Percentiles rank a stretch among this genome's conserved stretches.
Evolutionary conservation across 129 eudicot species (phyloP).

Genomic region (Centaurea solstitialis): DNA sequence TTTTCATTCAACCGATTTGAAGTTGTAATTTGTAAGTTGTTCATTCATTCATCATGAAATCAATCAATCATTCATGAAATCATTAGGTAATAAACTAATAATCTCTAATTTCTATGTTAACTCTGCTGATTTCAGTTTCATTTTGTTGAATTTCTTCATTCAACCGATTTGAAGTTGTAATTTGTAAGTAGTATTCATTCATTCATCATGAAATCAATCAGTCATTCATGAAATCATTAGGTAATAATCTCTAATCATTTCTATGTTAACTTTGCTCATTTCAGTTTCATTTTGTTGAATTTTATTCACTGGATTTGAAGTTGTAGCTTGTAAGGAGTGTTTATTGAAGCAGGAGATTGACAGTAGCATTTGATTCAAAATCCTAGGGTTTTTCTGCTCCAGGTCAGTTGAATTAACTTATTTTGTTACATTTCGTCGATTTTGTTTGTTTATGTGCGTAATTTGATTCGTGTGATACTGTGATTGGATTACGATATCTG

Average conservation of each 20-base stretch:
- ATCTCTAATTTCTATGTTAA: background rate
- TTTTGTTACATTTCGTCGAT: background rate
- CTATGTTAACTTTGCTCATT: background rate
- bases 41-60: constrained; percentile 14
- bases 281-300: background rate
- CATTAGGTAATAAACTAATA: background rate
- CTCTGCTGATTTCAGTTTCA: too few species aligned
- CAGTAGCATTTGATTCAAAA: constrained; percentile 13
- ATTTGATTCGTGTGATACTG: background rate
- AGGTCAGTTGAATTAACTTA: constrained; percentile 15
- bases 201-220: constrained; percentile 15
- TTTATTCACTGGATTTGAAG: background rate
- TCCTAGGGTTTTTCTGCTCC: constrained; percentile 31
- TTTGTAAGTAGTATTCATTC: background rate
- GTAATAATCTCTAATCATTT: background rate
- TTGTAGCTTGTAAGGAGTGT: background rate
- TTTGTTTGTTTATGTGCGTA: background rate
- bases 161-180: too few species aligned
- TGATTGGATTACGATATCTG: constrained; percentile 4
- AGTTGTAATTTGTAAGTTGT: too few species aligned
- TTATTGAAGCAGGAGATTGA: background rate
- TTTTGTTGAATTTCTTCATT: too few species aligned
- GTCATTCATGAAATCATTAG: background rate
- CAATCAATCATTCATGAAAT: background rate
- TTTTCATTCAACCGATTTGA: too few species aligned